These are phyloP conservation scores for Sarcomyxa edulis DNA, from an alignment of 768 basidiomycete genomes.

Conservation along the genomic window DNA sequence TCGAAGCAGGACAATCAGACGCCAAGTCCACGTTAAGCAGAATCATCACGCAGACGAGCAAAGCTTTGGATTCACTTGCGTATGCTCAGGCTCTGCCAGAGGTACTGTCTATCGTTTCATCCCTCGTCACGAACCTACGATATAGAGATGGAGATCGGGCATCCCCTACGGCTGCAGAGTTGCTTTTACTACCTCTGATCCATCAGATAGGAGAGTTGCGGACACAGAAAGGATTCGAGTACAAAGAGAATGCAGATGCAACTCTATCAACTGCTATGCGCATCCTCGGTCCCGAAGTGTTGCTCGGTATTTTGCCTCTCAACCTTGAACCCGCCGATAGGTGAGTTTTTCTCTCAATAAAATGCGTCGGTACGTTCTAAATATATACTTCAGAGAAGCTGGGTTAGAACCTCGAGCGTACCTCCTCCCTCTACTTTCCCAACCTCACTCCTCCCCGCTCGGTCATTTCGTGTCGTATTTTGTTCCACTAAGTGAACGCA, in stretches of 20 bases:
- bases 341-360: slow-evolving; percentile 35
- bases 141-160: slow-evolving; percentile 35
- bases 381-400: slow-evolving; percentile 41
- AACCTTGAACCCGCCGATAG: slow-evolving; percentile 79
- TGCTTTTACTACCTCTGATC: slow-evolving; percentile 64
- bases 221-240: slow-evolving; percentile 78
- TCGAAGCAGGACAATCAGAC: slow-evolving; percentile 27
- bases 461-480: slow-evolving; percentile 87
- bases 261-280: slow-evolving; percentile 79
- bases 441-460: slow-evolving; percentile 77
- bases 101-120: slow-evolving; percentile 65
- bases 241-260: slow-evolving; percentile 82
- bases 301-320: slow-evolving; percentile 73
- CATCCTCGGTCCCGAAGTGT: slow-evolving; percentile 76
- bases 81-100: slow-evolving; percentile 78
- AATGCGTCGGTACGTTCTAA: not conserved
- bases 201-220: slow-evolving; percentile 69
- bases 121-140: slow-evolving; percentile 60
- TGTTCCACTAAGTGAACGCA: slow-evolving; percentile 87
- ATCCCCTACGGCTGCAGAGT: slow-evolving; percentile 58
- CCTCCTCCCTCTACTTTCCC: slow-evolving; percentile 80
- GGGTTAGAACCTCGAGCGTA: slow-evolving; percentile 85
- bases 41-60: slow-evolving; percentile 58
- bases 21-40: slow-evolving; percentile 52
- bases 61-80: slow-evolving; percentile 66